Evolutionary conservation across 345 rosid species (phyloP), one percentile per base, ranked within the genome.

Genomic region (Nasturtium officinale): DNA sequence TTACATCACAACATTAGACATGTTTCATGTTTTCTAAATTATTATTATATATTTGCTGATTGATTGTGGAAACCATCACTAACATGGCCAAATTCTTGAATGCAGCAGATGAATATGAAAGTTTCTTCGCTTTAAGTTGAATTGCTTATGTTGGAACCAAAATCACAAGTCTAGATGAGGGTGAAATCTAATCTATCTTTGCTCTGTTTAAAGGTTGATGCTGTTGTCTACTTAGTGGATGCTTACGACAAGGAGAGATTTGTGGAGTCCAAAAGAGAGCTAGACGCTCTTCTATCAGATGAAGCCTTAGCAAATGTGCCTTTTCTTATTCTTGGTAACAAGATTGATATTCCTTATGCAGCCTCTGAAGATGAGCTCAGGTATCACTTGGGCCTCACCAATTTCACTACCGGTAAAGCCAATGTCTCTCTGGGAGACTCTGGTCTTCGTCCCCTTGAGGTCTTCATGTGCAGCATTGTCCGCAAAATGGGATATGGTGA

Each of bases 401-500:
- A 83, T 75, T 89, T 89, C 84, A 89, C 96, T 11, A 87, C 96
- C 0, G 92, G 96, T 54, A 89, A 89, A 71, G 87, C 82, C 7
- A 87, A 77, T 66, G 89, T 86, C 9, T 81, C 59, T 62, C 81
- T 89, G 4, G 80, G 63, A 12, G 83, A 82, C 29, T 60, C 87
- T 15, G 76, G 48, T 26, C 74, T 89, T 37, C 87, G 96, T 38
- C 92, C 92, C 4, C 80, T 89, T 3, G 92, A 89, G 80, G 90
- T 89, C 52, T 89, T 83, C 43, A 89, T 86, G 96, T 89, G 96
- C 79, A 89, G 90, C 85, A 85, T 89, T 6, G 96, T 89, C 35
- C 88, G 90, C 59, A 87, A 86, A 79, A 89, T 89, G 96, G 96
- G 96, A 5, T 89, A 89, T 29, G 92, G 96, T 1, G 90, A 89